A percentile compares a stretch with the other conserved stretches of the same genome.
Evolutionary conservation across 2,329 filamentous ascomycete genomes (phyloP).

Genomic region (Paraconiothyrium brasiliense): DNA sequence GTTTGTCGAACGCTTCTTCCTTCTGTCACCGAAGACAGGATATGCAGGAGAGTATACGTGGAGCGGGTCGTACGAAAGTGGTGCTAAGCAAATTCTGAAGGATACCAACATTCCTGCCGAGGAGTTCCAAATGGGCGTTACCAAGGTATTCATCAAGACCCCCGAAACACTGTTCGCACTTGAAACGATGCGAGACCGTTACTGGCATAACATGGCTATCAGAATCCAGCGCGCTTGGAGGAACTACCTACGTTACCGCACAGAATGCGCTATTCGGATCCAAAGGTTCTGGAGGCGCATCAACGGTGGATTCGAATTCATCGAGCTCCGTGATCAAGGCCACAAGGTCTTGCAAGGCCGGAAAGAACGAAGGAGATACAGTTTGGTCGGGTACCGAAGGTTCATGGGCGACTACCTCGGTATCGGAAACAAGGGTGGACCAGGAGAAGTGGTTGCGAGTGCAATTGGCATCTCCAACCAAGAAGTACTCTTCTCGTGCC

Average conservation of each 20-base stretch:
- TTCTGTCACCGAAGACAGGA: conserved; percentile 91
- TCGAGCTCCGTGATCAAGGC: conserved; percentile 87
- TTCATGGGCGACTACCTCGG: conserved; percentile 97
- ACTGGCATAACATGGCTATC: conserved; percentile 99
- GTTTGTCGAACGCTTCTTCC: conserved; percentile 96
- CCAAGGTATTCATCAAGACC: conserved; percentile 97
- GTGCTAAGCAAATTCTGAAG: conserved; percentile 90
- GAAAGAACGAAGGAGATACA: conserved; percentile 92
- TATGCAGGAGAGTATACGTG: conserved; percentile 98
- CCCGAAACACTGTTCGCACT: conserved; percentile 96
- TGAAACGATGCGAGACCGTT: conserved; percentile 96
- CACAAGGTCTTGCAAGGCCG: conserved; percentile 82
- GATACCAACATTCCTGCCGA: conserved; percentile 95
- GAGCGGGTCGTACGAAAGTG: conserved; percentile 86
- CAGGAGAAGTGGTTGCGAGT: conserved; percentile 81
- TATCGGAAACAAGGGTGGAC: conserved; percentile 80
- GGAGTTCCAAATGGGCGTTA: conserved; percentile 96
- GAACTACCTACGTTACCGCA: conserved; percentile 91
- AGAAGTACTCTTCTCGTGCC: conserved; percentile 85
- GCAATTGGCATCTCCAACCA: conserved; percentile 79
- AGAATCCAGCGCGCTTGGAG: conserved; percentile 97
- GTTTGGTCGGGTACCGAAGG: conserved; percentile 86
- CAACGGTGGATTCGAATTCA: conserved; percentile 86
- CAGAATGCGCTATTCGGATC: conserved; percentile 91
- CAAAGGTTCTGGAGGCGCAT: conserved; percentile 96